Percentiles rank a stretch among this genome's conserved stretches.
Conservation (phyloP, 495 filamentous ascomycete genomes). For the Podospora tetraspora region DNA sequence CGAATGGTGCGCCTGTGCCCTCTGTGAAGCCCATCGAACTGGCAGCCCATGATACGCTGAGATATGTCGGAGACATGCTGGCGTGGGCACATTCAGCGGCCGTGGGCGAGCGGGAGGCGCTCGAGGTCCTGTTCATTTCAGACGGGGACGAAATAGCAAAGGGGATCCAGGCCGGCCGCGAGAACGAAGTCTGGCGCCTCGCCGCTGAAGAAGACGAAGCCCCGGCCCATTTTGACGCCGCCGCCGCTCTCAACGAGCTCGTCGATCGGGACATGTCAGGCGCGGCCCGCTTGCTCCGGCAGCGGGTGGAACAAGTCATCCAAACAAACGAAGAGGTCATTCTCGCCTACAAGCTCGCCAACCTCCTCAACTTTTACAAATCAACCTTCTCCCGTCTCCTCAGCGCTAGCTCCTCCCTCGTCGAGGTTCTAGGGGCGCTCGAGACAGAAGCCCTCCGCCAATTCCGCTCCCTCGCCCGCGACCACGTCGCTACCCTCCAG, state of each 20-base stretch:
- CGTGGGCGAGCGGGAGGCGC: slow-evolving; percentile 86
- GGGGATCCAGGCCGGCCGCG: slow-evolving; percentile 76
- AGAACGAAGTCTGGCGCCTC: slow-evolving; percentile 80
- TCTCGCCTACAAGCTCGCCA: slow-evolving; percentile 82
- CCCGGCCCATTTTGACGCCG: slow-evolving; percentile 63
- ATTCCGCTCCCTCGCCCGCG: slow-evolving; percentile 73
- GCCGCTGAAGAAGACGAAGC: slow-evolving; percentile 54
- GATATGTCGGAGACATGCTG: slow-evolving; percentile 96
- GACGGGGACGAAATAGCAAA: slow-evolving; percentile 88
- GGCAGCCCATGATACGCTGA: slow-evolving; percentile 81
- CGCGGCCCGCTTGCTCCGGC: slow-evolving; percentile 68
- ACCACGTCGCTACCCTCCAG: slow-evolving; percentile 68
- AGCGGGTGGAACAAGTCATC: slow-evolving; percentile 84
- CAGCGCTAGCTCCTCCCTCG: slow-evolving; percentile 60
- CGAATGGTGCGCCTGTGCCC: slow-evolving; percentile 37
- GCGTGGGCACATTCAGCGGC: slow-evolving; percentile 94
- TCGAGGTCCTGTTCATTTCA: slow-evolving; percentile 84
- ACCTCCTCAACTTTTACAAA: slow-evolving; percentile 83
- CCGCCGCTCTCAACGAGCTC: slow-evolving; percentile 76
- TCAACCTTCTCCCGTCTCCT: slow-evolving; percentile 77
- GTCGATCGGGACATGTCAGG: slow-evolving; percentile 81
- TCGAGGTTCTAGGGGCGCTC: slow-evolving; percentile 60
- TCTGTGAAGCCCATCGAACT: slow-evolving; percentile 89
- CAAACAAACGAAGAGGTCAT: slow-evolving; percentile 88
- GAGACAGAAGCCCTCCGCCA: slow-evolving; percentile 75